A percentile compares a stretch with the other conserved stretches of the same genome.
Evolutionary conservation across 2,329 filamentous ascomycete genomes (phyloP).

Genomic region (Colletotrichum sp.): DNA sequence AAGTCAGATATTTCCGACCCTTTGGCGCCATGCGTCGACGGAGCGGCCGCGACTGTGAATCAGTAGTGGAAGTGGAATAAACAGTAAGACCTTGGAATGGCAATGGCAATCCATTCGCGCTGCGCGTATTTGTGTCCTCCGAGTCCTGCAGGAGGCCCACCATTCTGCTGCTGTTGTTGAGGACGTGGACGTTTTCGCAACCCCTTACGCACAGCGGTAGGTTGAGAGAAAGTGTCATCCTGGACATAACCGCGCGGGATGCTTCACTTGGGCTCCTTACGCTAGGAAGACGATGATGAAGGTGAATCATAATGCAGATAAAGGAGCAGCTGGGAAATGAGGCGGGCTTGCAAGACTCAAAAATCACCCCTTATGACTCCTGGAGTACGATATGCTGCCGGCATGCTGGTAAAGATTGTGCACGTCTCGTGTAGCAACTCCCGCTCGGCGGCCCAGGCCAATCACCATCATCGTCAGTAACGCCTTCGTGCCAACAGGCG

Average conservation of each 20-base stretch:
- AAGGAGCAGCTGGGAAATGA: neutral
- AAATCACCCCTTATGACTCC: neutral
- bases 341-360: neutral
- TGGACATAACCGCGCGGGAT: neutral
- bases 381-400: neutral
- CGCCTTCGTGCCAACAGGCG: neutral
- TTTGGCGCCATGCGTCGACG: neutral
- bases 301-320: neutral
- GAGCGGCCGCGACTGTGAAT: neutral
- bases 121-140: neutral
- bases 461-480: no score
- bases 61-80: neutral
- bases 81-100: neutral
- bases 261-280: neutral
- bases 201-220: neutral
- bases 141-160: slow-evolving; percentile 14
- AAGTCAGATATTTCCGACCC: neutral
- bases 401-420: neutral
- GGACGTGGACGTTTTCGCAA: slow-evolving; percentile 4
- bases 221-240: neutral
- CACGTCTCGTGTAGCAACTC: no score
- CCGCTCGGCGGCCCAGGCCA: no score
- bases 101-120: neutral
- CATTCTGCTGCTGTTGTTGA: neutral
- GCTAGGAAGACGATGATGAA: neutral